phyloP scores from a whole-genome alignment of 2,329 filamentous ascomycete species.

The Calonectria fujianensis region DNA sequence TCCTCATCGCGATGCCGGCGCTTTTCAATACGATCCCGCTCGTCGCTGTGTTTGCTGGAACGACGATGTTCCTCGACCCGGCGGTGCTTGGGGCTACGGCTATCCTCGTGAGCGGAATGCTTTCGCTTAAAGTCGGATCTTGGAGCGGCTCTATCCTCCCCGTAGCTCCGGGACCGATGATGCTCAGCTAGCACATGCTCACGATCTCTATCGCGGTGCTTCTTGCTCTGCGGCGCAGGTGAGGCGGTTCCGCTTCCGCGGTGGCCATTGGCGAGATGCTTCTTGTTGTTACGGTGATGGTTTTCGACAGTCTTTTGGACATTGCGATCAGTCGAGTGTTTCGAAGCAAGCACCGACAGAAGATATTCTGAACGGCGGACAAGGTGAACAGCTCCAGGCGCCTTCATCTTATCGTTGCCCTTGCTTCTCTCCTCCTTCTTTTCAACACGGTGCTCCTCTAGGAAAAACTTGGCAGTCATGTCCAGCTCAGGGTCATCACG shows the following conservation, averaged over 20 bases:
- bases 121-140: slow-evolving; percentile 77
- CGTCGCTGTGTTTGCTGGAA: slow-evolving; percentile 60
- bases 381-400: slow-evolving; percentile 96
- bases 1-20: slow-evolving; percentile 51
- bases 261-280: slow-evolving; percentile 76
- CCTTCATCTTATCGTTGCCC: slow-evolving; percentile 86
- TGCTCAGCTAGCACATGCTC: slow-evolving; percentile 63
- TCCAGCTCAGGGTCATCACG: slow-evolving; percentile 92
- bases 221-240: slow-evolving; percentile 75
- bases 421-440: slow-evolving; percentile 95
- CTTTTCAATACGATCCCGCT: slow-evolving; percentile 59
- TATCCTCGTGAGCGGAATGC: slow-evolving; percentile 70
- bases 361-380: slow-evolving; percentile 96
- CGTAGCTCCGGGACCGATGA: slow-evolving; percentile 70
- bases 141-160: slow-evolving; percentile 71
- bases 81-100: slow-evolving; percentile 65
- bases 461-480: slow-evolving; percentile 92
- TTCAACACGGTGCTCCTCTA: slow-evolving; percentile 98
- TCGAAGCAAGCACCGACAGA: slow-evolving; percentile 91
- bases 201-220: slow-evolving; percentile 69
- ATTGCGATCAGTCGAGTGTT: slow-evolving; percentile 85
- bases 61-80: slow-evolving; percentile 64
- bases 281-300: slow-evolving; percentile 96
- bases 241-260: slow-evolving; percentile 82
- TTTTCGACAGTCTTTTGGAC: slow-evolving; percentile 91